A percentile compares a stretch with the other conserved stretches of the same genome.
These are phyloP conservation scores for Aspergillus pseudonomiae DNA, from an alignment of 2,329 filamentous ascomycete genomes.

Conservation along the genomic window DNA sequence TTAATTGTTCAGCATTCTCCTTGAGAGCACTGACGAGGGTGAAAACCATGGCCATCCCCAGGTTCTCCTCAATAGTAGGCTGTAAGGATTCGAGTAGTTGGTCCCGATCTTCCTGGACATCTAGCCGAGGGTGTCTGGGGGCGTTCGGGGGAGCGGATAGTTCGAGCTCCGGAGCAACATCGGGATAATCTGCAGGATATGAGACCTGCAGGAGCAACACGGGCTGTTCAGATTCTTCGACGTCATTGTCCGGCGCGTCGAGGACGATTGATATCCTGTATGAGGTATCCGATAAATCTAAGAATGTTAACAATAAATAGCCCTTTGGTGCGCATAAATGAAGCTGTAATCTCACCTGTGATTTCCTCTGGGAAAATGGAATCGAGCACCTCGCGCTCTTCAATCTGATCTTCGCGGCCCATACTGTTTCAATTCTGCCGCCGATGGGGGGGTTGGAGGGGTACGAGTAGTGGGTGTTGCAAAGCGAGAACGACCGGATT, in stretches of 20 bases:
- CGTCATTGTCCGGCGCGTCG: constrained; percentile 71
- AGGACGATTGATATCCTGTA: constrained; percentile 85
- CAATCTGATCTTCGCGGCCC: constrained; percentile 79
- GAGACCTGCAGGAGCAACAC: constrained; percentile 80
- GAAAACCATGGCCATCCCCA: constrained; percentile 98
- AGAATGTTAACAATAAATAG: not conserved
- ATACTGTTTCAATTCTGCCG: constrained; percentile 39
- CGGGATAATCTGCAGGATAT: constrained; percentile 89
- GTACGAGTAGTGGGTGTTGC: constrained; percentile 21
- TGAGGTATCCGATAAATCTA: constrained; percentile 87
- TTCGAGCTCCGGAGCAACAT: constrained; percentile 81
- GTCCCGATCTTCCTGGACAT: constrained; percentile 77
- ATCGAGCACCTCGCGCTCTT: constrained; percentile 96
- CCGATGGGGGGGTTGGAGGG: constrained; percentile 32
- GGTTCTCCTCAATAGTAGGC: constrained; percentile 82
- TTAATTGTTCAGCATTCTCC: constrained; percentile 84
- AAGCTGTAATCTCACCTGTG: constrained; percentile 62
- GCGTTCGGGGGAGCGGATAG: constrained; percentile 73
- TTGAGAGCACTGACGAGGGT: constrained; percentile 85
- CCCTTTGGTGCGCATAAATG: not conserved
- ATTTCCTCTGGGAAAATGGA: constrained; percentile 99
- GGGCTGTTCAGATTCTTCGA: constrained; percentile 63
- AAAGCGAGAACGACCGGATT: not conserved
- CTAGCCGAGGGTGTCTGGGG: constrained; percentile 71
- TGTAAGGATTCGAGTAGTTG: constrained; percentile 70